Evolutionary conservation across 2,329 filamentous ascomycete species (phyloP).

Genomic region (Fusarium sp.): DNA sequence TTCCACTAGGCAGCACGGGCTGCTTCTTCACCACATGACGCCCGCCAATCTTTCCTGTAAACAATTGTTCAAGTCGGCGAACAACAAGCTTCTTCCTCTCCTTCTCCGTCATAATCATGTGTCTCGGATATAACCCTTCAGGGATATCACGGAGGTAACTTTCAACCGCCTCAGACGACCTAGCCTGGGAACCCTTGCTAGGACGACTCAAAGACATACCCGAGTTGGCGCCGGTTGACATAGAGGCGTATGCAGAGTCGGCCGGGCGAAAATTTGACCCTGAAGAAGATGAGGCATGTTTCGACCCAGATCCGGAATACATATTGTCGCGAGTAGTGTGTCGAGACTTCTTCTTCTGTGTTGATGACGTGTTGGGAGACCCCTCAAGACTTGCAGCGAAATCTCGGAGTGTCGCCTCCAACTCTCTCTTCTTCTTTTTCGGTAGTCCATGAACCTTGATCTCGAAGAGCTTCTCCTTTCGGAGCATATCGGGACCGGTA

Average conservation of each 20-base stretch:
- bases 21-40: conserved; percentile 48
- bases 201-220: conserved; percentile 52
- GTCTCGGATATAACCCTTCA: conserved; percentile 70
- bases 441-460: conserved; percentile 80
- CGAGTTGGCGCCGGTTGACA: conserved; percentile 61
- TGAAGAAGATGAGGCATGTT: conserved; percentile 63
- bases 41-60: conserved; percentile 72
- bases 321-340: conserved; percentile 50
- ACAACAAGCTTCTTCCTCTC: conserved; percentile 82
- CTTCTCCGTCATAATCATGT: conserved; percentile 72
- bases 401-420: conserved; percentile 76
- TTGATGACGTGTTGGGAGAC: conserved; percentile 55
- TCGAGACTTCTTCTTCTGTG: conserved; percentile 52
- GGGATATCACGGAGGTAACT: conserved; percentile 79
- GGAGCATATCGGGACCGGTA: conserved; percentile 70
- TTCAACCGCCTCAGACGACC: conserved; percentile 67
- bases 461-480: conserved; percentile 83
- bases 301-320: conserved; percentile 57
- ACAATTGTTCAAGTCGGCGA: conserved; percentile 79
- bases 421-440: conserved; percentile 76
- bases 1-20: conserved; percentile 19
- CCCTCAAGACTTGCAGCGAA: conserved; percentile 73
- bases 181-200: conserved; percentile 47
- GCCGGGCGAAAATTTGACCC: conserved; percentile 63
- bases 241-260: conserved; percentile 75